Evolutionary conservation across 371 early-diverging fungal species (phyloP).

Genomic region (Mortierella sp.): DNA sequence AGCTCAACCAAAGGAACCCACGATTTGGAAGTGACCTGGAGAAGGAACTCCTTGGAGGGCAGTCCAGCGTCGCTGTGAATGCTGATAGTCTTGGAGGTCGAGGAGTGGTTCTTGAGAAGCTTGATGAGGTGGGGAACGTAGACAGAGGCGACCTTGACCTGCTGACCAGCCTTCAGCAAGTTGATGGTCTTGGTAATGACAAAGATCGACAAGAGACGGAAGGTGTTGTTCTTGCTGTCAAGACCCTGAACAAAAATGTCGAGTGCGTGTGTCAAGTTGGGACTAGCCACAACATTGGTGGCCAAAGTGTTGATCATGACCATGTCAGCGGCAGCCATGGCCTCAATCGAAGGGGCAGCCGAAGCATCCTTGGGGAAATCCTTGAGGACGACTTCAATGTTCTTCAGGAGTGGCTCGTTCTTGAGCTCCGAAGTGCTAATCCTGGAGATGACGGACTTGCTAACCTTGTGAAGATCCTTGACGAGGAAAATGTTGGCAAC

Average conservation of each 20-base stretch:
- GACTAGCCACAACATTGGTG: conserved; percentile 58
- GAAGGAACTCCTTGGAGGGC: conserved; percentile 45
- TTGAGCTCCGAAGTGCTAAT: conserved; percentile 51
- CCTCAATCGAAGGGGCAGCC: conserved; percentile 11
- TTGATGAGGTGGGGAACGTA: conserved; percentile 43
- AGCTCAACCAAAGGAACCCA: conserved; percentile 40
- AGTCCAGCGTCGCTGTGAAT: conserved; percentile 41
- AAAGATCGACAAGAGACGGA: conserved; percentile 53
- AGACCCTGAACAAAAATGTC: conserved; percentile 46
- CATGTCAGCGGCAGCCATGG: conserved; percentile 30
- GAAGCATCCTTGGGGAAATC: conserved; percentile 36
- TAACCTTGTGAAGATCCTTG: conserved; percentile 53
- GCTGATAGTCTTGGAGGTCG: conserved; percentile 16
- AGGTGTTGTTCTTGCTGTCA: conserved; percentile 26
- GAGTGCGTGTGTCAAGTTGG: conserved; percentile 39
- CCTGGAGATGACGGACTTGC: conserved; percentile 41
- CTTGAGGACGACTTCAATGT: conserved; percentile 31
- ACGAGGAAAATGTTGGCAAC: conserved; percentile 42
- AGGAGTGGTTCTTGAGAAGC: conserved; percentile 28
- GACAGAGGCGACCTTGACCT: conserved; percentile 33
- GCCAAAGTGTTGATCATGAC: conserved; percentile 48
- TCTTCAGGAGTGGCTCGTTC: conserved; percentile 57
- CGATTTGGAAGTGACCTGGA: conserved; percentile 44
- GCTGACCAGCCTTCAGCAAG: conserved; percentile 30
- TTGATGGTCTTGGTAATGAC: conserved; percentile 52